phyloP scores from a whole-genome alignment of 2,329 filamentous ascomycete genomes.

The Alternaria dauci region DNA sequence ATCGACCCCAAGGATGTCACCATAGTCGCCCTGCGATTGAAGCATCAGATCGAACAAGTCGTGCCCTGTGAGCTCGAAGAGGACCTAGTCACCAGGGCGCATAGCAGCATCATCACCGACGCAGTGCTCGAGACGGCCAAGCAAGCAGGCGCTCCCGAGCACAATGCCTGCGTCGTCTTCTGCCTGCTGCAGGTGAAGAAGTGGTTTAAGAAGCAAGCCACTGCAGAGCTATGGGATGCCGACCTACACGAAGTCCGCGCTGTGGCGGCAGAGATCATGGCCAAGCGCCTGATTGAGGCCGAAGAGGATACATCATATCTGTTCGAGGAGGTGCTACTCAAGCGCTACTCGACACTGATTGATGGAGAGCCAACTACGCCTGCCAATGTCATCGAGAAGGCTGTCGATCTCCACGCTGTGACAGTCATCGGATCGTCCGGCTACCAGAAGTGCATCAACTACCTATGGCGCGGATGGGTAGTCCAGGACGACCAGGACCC shows the following conservation, averaged over 20 bases:
- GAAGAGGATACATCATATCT: conserved; percentile 83
- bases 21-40: conserved; percentile 86
- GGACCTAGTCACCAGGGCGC: conserved; percentile 75
- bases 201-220: conserved; percentile 82
- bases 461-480: conserved; percentile 95
- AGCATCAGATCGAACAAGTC: conserved; percentile 87
- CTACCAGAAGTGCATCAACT: conserved; percentile 93
- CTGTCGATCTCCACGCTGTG: conserved; percentile 90
- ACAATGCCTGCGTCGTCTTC: conserved; percentile 82
- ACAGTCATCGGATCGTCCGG: conserved; percentile 89
- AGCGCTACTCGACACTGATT: conserved; percentile 83
- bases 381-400: conserved; percentile 89
- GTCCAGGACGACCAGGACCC: conserved; percentile 95
- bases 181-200: conserved; percentile 77
- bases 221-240: conserved; percentile 89
- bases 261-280: conserved; percentile 87
- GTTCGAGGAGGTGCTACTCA: conserved; percentile 81
- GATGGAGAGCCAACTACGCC: conserved; percentile 76
- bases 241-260: conserved; percentile 82
- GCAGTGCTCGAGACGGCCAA: conserved; percentile 82
- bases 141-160: conserved; percentile 78
- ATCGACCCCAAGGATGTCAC: conserved; percentile 83
- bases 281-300: conserved; percentile 85
- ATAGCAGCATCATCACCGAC: conserved; percentile 84
- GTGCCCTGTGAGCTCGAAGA: conserved; percentile 90